A percentile compares a stretch with the other conserved stretches of the same genome.
Conservation (phyloP, 2,329 filamentous ascomycete species). For the Nigrospora osmanthi region DNA sequence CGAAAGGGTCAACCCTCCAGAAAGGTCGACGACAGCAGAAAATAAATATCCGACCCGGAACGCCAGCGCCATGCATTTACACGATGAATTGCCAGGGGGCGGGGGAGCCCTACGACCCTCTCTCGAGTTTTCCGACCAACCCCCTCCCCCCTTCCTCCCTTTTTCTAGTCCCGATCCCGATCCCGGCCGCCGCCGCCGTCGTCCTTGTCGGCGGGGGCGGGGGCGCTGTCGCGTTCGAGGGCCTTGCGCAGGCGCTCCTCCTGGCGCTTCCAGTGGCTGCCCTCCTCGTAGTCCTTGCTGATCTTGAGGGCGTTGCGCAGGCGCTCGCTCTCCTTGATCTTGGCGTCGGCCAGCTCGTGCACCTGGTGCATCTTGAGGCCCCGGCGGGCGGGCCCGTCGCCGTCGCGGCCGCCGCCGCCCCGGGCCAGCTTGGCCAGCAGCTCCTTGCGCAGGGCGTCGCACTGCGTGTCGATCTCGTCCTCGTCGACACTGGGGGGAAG, state of each 20-base stretch:
- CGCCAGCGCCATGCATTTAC: constrained; percentile 4
- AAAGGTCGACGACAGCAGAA: not conserved
- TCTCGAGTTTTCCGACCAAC: no score
- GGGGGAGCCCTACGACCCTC: no score
- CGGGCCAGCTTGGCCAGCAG: constrained; percentile 49
- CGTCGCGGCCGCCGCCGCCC: constrained; percentile 24
- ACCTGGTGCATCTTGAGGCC: constrained; percentile 87
- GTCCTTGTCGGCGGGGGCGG: not conserved
- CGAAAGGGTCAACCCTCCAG: no score
- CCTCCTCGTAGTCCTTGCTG: constrained; percentile 76
- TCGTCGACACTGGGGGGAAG: constrained; percentile 64
- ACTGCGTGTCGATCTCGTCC: constrained; percentile 79
- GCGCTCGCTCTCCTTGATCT: constrained; percentile 90
- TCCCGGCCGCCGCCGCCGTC: constrained; percentile 1
- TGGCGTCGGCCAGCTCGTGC: constrained; percentile 91
- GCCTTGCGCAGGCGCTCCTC: constrained; percentile 56
- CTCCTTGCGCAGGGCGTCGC: constrained; percentile 57
- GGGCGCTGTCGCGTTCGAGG: constrained; percentile 26
- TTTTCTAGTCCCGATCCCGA: not conserved
- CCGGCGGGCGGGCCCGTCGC: constrained; percentile 32
- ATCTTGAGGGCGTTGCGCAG: constrained; percentile 83
- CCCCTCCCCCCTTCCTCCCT: no score
- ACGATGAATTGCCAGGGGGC: no score
- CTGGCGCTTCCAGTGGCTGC: constrained; percentile 76
- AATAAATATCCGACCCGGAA: constrained; percentile 4